A percentile compares a stretch with the other conserved stretches of the same genome.
phyloP scores from a whole-genome alignment of 2,329 filamentous ascomycete species.

The Pochonia chlamydosporia region DNA sequence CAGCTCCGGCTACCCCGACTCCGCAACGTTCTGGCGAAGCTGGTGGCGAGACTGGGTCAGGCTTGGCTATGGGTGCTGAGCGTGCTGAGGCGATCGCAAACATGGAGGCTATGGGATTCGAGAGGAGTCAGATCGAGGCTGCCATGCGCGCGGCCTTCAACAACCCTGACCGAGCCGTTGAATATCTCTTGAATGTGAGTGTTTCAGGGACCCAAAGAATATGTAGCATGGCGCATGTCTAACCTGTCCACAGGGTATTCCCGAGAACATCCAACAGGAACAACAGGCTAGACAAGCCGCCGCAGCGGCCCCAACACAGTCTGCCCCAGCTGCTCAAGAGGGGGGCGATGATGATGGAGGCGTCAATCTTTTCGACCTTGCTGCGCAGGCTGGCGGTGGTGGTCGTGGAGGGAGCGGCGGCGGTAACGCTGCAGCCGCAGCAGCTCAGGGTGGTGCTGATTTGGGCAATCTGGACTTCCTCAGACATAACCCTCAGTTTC shows the following conservation, averaged over 20 bases:
- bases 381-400: slow-evolving; percentile 63
- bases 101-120: slow-evolving; percentile 98
- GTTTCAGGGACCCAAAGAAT: neutral
- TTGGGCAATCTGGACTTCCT: slow-evolving; percentile 86
- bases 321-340: slow-evolving; percentile 27
- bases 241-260: slow-evolving; percentile 68
- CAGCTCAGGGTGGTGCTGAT: slow-evolving; percentile 44
- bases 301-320: slow-evolving; percentile 29
- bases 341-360: slow-evolving; percentile 56
- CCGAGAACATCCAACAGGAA: slow-evolving; percentile 72
- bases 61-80: slow-evolving; percentile 80
- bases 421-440: slow-evolving; percentile 34
- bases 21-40: slow-evolving; percentile 39
- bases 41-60: slow-evolving; percentile 54
- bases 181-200: slow-evolving; percentile 83
- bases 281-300: slow-evolving; percentile 46
- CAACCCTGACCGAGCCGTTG: slow-evolving; percentile 95
- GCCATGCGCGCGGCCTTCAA: slow-evolving; percentile 95
- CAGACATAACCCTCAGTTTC: slow-evolving; percentile 93
- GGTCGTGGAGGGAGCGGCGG: slow-evolving; percentile 35
- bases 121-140: slow-evolving; percentile 78
- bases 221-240: neutral
- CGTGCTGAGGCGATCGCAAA: slow-evolving; percentile 77
- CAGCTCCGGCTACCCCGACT: slow-evolving; percentile 47
- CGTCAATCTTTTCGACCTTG: slow-evolving; percentile 89